Conservation (phyloP, 78 protist genomes). For the Dictyostelium purpureum region DNA sequence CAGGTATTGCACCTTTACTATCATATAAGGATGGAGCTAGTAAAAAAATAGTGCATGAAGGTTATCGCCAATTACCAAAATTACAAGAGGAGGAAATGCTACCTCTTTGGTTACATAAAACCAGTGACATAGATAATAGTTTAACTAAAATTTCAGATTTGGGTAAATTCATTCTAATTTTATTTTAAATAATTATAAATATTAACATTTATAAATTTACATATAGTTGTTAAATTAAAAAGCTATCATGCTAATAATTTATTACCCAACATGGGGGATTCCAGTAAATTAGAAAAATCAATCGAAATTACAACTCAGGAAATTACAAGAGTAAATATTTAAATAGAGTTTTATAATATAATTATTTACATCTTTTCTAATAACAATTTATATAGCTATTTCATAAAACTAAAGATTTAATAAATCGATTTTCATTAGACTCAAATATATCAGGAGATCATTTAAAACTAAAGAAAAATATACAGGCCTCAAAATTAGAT, state of each 20-base stretch:
- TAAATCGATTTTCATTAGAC: not conserved
- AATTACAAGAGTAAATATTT: not conserved
- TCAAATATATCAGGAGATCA: not conserved
- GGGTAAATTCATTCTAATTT: no score
- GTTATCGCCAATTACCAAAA: no score
- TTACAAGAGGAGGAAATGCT: no score
- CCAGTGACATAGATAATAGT: slow-evolving; percentile 7
- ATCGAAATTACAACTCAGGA: slow-evolving; percentile 9
- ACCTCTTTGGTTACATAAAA: slow-evolving; percentile 18
- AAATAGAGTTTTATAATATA: not conserved
- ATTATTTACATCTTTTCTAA: not conserved
- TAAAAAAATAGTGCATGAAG: no score
- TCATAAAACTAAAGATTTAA: not conserved
- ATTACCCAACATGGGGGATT: not conserved
- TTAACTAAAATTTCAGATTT: not conserved
- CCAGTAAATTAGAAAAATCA: not conserved
- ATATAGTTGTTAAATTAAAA: slow-evolving; percentile 1
- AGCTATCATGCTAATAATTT: not conserved
- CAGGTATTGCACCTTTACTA: no score
- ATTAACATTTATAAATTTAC: not conserved
- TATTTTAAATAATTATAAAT: no score
- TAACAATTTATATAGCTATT: not conserved
- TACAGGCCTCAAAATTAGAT: slow-evolving; percentile 28
- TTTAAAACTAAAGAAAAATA: slow-evolving; percentile 43
- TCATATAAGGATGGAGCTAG: no score